Evolutionary conservation across 768 basidiomycete genomes (phyloP).

Genomic region (Porpolomopsis calyptriformis): DNA sequence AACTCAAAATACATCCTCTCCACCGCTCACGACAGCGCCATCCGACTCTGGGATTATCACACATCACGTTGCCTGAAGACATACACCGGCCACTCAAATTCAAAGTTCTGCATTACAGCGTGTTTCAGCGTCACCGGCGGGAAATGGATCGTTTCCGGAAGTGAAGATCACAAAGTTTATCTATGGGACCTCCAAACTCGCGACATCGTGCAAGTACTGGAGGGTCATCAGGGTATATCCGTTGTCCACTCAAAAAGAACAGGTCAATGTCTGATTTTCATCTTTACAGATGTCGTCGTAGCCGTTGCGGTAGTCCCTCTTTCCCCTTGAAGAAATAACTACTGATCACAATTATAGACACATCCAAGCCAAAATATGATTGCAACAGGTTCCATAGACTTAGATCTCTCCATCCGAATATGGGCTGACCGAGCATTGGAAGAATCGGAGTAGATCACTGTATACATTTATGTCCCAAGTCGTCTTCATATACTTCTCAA

Average conservation of each 20-base stretch:
- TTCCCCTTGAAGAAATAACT: slow-evolving; percentile 8
- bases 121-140: slow-evolving; percentile 79
- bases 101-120: slow-evolving; percentile 75
- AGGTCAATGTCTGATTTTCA: background rate
- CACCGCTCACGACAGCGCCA: slow-evolving; percentile 85
- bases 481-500: no score
- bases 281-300: slow-evolving; percentile 55
- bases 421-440: slow-evolving; percentile 51
- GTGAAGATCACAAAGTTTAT: slow-evolving; percentile 82
- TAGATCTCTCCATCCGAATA: slow-evolving; percentile 71
- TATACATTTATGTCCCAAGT: background rate
- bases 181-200: slow-evolving; percentile 87
- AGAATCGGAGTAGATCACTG: background rate
- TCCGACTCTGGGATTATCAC: slow-evolving; percentile 93
- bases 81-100: slow-evolving; percentile 72
- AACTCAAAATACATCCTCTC: slow-evolving; percentile 93
- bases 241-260: background rate
- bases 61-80: slow-evolving; percentile 86
- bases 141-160: slow-evolving; percentile 86
- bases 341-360: slow-evolving; percentile 36
- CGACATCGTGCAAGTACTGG: slow-evolving; percentile 71
- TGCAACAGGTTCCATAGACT: slow-evolving; percentile 78
- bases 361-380: slow-evolving; percentile 83
- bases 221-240: slow-evolving; percentile 61
- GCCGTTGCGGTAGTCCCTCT: slow-evolving; percentile 54